Conservation (phyloP, 2,329 filamentous ascomycete genomes). For the Fusarium begoniae region DNA sequence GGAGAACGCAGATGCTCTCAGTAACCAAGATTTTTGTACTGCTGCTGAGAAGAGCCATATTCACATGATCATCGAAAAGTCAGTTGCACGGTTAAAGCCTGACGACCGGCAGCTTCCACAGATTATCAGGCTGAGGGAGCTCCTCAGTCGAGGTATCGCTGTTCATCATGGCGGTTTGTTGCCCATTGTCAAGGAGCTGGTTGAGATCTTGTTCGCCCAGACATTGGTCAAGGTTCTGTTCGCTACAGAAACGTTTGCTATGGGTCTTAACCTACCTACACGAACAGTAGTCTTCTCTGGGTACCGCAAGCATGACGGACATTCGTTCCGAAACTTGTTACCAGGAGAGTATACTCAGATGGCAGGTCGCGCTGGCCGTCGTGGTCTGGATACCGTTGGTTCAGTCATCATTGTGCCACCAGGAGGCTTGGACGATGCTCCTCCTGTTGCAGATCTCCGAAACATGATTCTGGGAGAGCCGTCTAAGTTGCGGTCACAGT, state of each 20-base stretch:
- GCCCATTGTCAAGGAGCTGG: constrained; percentile 96
- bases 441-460: constrained; percentile 81
- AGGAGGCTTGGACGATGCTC: constrained; percentile 82
- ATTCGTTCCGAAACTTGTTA: constrained; percentile 87
- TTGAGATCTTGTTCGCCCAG: constrained; percentile 95
- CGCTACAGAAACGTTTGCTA: constrained; percentile 97
- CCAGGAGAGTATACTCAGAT: constrained; percentile 99
- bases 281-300: constrained; percentile 97
- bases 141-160: constrained; percentile 88
- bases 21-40: constrained; percentile 94
- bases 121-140: constrained; percentile 85
- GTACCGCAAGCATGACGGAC: constrained; percentile 94
- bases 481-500: constrained; percentile 94
- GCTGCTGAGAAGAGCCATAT: constrained; percentile 95
- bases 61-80: constrained; percentile 97
- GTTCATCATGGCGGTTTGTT: constrained; percentile 95
- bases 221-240: constrained; percentile 97
- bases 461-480: constrained; percentile 97
- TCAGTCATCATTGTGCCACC: constrained; percentile 93
- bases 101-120: constrained; percentile 93
- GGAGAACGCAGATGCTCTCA: constrained; percentile 94
- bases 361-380: constrained; percentile 92
- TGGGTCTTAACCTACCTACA: constrained; percentile 96
- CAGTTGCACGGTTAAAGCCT: constrained; percentile 86
- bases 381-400: constrained; percentile 91